Evolutionary conservation across 176 grass and related monocot species (phyloP), one percentile per base, ranked within the genome.

Genomic region (Hsuehochloa calcarea): DNA sequence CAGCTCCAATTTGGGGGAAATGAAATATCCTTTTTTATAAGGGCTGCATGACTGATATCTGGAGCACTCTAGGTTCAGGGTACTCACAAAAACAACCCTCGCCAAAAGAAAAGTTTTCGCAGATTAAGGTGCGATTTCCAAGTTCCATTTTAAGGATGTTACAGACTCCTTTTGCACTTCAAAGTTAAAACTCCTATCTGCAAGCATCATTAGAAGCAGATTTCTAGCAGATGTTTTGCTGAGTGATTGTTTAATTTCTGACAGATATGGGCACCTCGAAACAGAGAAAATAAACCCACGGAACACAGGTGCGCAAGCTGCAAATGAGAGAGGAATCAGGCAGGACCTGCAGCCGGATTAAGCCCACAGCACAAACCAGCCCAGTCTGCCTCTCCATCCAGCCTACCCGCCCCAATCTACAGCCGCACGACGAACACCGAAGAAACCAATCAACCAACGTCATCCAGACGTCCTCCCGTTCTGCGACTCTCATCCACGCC

Each of bases 401-500:
- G 3, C 47, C 45, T 10, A 51, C 37, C 37, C 38, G 64, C 64
- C 49, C 73, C 83, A 78, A 59, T 59, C 35, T 46, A 35, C 0
- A 35, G 5, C 23, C 11, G 38, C 79, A 15, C 20, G 44, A 40
- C 5, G 0, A 3, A 3, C 60, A 63, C 12, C 12, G 60, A 15
- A 63, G 25, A 8, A 64, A 34, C 13, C 12, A 31, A 29, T 7
- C 0, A 34, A 31, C 67, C 29, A 83, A 67, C 85, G 80, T 59
- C 80, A 83, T 49, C 11, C 40, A 72, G 17, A 45, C 5, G 47
- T 10, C 74, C 31, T 25, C 38, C 41, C 0, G 34, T 41, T 29
- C 49, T 5, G 17, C 4, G 4, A 11, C 17, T 15, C n/a, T 0
- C 68, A 87, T 87, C 89, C 75, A 5, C 49, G 34, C 89, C 89